A percentile compares a stretch with the other conserved stretches of the same genome.
Evolutionary conservation across 1,284 basidiomycete genomes (phyloP).

Genomic region (Tranzscheliella williamsii): DNA sequence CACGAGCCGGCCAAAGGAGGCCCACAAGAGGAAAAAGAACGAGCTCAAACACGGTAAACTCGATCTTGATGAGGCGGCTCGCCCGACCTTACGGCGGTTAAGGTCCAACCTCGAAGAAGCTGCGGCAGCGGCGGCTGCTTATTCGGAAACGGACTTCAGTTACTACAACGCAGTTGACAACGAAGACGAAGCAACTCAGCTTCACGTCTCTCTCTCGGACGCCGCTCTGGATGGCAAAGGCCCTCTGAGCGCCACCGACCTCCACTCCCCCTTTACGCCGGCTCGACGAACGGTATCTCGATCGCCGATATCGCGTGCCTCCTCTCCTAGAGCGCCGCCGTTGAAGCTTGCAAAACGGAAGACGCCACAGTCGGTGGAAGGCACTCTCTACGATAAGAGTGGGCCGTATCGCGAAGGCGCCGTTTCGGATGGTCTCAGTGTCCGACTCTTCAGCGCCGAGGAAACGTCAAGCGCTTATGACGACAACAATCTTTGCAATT

Average conservation of each 20-base stretch:
- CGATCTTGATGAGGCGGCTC: slow-evolving; percentile 27
- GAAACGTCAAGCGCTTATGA: slow-evolving; percentile 17
- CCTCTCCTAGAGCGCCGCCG: slow-evolving; percentile 26
- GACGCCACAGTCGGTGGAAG: slow-evolving; percentile 48
- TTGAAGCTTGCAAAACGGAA: slow-evolving; percentile 42
- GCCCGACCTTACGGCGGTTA: slow-evolving; percentile 18
- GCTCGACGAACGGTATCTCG: slow-evolving; percentile 2
- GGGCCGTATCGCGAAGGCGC: slow-evolving; percentile 57
- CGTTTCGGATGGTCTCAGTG: slow-evolving; percentile 55
- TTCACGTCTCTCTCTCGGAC: slow-evolving; percentile 22
- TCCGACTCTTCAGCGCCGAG: slow-evolving; percentile 47
- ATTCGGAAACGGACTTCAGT: slow-evolving; percentile 6
- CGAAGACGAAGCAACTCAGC: slow-evolving; percentile 7
- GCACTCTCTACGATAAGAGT: slow-evolving; percentile 55
- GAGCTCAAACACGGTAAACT: slow-evolving; percentile 14
- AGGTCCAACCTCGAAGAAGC: slow-evolving; percentile 38
- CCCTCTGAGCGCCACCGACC: slow-evolving; percentile 19
- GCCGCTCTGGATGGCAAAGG: slow-evolving; percentile 30
- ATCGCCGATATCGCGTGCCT: slow-evolving; percentile 4
- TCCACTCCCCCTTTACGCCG: slow-evolving; percentile 6
- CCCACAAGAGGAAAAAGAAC: slow-evolving; percentile 6
- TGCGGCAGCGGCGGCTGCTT: slow-evolving; percentile 39
- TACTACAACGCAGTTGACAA: slow-evolving; percentile 7
- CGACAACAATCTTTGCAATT: slow-evolving; percentile 26
- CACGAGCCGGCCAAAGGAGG: slow-evolving; percentile 8